Base-by-base conservation (phyloP, 192 early-diverging fungal genomes). In the Entomortierella chlamydospora region DNA sequence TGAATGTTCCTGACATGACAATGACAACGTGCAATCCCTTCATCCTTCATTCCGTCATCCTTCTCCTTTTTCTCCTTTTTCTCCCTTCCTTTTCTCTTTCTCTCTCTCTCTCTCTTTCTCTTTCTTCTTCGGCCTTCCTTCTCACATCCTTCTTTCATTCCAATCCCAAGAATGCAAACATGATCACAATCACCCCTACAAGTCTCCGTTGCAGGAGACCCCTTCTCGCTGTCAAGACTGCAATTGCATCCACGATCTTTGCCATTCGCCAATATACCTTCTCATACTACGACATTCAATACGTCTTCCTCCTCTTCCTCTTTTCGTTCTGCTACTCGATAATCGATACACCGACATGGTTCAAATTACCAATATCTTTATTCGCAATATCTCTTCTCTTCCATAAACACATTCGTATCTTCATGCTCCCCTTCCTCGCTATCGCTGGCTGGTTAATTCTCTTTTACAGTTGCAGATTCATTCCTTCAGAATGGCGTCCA, bases 391-490 rank as follows among this genome's bases (percentile, higher is more conserved):
- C 52, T 28, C 52, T 68, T 34, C 65, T 67, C 17, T 5, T 80
- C 17, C 82, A 82, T 28, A 33, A 51, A n/a, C 71, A 64, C 12
- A 29, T 83, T 9, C 73, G 84, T 31, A 63, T 34, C 15, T 88
- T 88, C 30, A 77, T 84, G 8, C 28, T 82, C 2, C 85, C 87
- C 2, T 81, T 83, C 28, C 54, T 86, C 20, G 82, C 85, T 25
- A 83, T 88, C 7, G 82, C 84, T 20, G 68, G 79, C 25, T 88
- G 87, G 87, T 64, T 88, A 10, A 55, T 85, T 30, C 81, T 83
- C 23, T 88, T 83, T 57, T 88, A 86, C 65, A 64, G 79, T 12
- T 82, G 81, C 59, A 73, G 83, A 55, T 86, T 86, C 33, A 83
- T 88, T 30, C 85, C 84, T 4, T 57, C 57, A 6, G 51, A 79